Evolutionary conservation across 2,329 filamentous ascomycete species (phyloP).

Genomic region (Acrodontium crateriforme): DNA sequence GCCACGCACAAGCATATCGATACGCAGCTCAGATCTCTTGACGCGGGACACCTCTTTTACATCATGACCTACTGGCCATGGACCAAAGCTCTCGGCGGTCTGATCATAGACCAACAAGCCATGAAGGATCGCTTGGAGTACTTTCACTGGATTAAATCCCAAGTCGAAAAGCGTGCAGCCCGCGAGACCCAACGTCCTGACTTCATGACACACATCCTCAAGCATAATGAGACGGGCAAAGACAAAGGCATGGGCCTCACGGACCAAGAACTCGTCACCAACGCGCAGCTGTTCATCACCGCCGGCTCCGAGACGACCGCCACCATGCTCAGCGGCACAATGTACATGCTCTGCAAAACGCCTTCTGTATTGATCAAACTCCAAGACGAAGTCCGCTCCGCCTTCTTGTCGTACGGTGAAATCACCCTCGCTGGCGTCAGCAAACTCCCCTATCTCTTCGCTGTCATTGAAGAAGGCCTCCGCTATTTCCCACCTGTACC

Average conservation of each 20-base stretch:
- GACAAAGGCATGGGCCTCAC: conserved; percentile 19
- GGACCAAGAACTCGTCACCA: conserved; percentile 20
- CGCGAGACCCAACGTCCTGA: conserved; percentile 25
- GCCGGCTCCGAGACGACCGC: conserved; percentile 69
- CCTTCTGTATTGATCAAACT: conserved; percentile 41
- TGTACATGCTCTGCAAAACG: conserved; percentile 58
- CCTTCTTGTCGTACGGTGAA: conserved; percentile 19
- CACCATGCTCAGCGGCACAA: conserved; percentile 53
- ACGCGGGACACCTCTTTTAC: conserved; percentile 15
- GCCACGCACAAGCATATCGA: conserved; percentile 16
- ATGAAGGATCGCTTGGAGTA: conserved; percentile 12
- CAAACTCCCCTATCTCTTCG: conserved; percentile 25
- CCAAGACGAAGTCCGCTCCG: conserved; percentile 39
- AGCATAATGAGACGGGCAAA: conserved; percentile 26
- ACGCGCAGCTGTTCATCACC: conserved; percentile 46
- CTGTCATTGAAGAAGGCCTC: conserved; percentile 24
- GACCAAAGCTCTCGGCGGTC: conserved; percentile 9
- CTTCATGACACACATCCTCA: conserved; percentile 35
- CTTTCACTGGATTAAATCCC: conserved; percentile 11
- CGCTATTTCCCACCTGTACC: conserved; percentile 25
- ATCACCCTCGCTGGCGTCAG: conserved; percentile 22
- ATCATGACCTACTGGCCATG: conserved; percentile 14
- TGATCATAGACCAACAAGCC: conserved; percentile 9
- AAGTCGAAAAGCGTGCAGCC: conserved; percentile 15
- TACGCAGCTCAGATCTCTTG: conserved; percentile 13